These are phyloP conservation scores for Citrus trifoliata DNA, from an alignment of 345 rosid genomes.

Conservation along the genomic window DNA sequence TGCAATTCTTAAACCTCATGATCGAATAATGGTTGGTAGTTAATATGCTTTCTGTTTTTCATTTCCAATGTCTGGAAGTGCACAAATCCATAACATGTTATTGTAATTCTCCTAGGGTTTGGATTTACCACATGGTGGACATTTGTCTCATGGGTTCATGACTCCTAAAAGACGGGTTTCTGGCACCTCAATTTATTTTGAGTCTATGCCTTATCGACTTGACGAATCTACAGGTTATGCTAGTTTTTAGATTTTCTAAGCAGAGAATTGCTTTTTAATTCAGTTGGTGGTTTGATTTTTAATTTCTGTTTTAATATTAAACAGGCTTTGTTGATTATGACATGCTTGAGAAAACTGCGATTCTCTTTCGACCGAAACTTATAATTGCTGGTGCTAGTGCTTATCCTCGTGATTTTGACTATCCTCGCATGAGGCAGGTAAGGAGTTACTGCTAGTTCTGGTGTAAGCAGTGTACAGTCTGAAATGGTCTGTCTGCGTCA, in stretches of 20 bases:
- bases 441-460: conserved; percentile 1
- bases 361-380: conserved; percentile 84
- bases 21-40: conserved; percentile 69
- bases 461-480: neutral
- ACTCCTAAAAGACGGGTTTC: conserved; percentile 90
- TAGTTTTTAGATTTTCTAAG: neutral
- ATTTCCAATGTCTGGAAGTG: conserved; percentile 2
- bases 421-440: conserved; percentile 94
- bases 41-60: neutral
- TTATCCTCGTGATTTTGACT: conserved; percentile 90
- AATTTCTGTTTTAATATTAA: conserved; percentile 19
- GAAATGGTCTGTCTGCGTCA: neutral
- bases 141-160: conserved; percentile 96
- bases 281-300: neutral
- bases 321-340: conserved; percentile 82
- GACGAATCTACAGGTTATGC: conserved; percentile 78
- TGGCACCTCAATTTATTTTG: conserved; percentile 90
- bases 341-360: conserved; percentile 92
- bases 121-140: conserved; percentile 95
- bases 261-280: neutral
- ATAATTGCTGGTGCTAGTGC: conserved; percentile 98
- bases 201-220: conserved; percentile 94
- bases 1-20: conserved; percentile 85
- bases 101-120: conserved; percentile 48
- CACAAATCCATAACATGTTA: conserved; percentile 5